These are phyloP conservation scores for Aquanectria penicillioides DNA, from an alignment of 2,329 filamentous ascomycete species.

Conservation along the genomic window DNA sequence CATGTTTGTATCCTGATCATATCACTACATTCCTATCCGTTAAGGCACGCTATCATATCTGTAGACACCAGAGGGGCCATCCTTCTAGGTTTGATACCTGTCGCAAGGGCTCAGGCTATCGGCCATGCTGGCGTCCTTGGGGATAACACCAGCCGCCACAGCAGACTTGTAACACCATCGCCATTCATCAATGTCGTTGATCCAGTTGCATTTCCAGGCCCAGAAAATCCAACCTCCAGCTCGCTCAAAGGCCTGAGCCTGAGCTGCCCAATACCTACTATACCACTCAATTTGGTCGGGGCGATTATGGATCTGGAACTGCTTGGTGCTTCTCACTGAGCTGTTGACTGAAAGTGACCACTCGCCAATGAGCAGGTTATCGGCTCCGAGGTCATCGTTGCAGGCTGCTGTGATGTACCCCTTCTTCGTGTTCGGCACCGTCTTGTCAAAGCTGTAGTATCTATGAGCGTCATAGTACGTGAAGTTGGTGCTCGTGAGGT, in stretches of 20 bases:
- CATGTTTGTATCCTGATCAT: no score
- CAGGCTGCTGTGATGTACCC: slow-evolving; percentile 64
- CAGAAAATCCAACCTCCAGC: slow-evolving; percentile 68
- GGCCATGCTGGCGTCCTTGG: slow-evolving; percentile 35
- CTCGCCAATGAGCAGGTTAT: slow-evolving; percentile 65
- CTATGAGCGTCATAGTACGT: slow-evolving; percentile 68
- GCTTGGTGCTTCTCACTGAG: slow-evolving; percentile 54
- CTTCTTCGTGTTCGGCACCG: slow-evolving; percentile 54
- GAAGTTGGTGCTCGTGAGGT: slow-evolving; percentile 53
- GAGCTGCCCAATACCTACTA: slow-evolving; percentile 64
- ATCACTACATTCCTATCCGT: no score
- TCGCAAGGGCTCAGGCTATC: slow-evolving; percentile 8
- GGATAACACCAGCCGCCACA: slow-evolving; percentile 40
- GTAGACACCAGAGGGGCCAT: no score
- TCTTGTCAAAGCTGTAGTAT: slow-evolving; percentile 65
- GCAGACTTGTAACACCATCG: slow-evolving; percentile 57
- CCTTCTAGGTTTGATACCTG: no score
- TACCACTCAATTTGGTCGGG: slow-evolving; percentile 60
- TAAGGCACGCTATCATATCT: no score
- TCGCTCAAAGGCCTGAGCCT: slow-evolving; percentile 64
- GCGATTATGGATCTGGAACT: slow-evolving; percentile 50
- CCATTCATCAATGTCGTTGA: slow-evolving; percentile 54
- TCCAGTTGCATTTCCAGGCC: slow-evolving; percentile 63
- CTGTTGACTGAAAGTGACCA: slow-evolving; percentile 65
- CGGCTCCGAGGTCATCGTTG: slow-evolving; percentile 50